These are phyloP conservation scores for Sporothrix schenckii DNA, from an alignment of 2,329 filamentous ascomycete species.

Conservation along the genomic window DNA sequence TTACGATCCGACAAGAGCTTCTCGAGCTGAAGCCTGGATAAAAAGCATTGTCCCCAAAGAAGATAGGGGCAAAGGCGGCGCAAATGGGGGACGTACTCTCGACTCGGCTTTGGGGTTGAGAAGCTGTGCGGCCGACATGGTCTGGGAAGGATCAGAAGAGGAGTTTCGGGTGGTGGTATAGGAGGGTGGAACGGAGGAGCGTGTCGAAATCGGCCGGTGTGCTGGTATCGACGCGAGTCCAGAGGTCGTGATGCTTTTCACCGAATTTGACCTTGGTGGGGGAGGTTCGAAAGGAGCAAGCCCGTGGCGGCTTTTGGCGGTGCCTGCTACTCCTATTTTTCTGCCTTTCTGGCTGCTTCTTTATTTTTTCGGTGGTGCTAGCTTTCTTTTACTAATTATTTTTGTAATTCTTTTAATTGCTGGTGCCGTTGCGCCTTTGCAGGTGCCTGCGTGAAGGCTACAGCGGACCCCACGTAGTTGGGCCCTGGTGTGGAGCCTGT, in stretches of 20 bases:
- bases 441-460: conserved; percentile 24
- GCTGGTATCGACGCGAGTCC: conserved; percentile 7
- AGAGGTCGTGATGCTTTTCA: conserved; percentile 30
- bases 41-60: neutral
- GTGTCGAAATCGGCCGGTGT: neutral
- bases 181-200: neutral
- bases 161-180: neutral
- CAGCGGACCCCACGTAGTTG: conserved; percentile 20
- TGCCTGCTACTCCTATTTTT: conserved; percentile 28
- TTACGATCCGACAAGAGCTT: neutral
- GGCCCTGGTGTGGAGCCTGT: neutral
- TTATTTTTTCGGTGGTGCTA: conserved; percentile 22
- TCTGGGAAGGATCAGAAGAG: conserved; percentile 28
- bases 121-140: conserved; percentile 95
- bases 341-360: conserved; percentile 28
- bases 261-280: conserved; percentile 34
- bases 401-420: conserved; percentile 26
- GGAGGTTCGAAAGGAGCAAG: conserved; percentile 26
- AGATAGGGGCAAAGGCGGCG: conserved; percentile 17
- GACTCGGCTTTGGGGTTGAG: conserved; percentile 99
- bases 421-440: conserved; percentile 6
- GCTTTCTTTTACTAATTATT: conserved; percentile 20
- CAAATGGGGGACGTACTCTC: conserved; percentile 64
- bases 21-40: neutral
- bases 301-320: conserved; percentile 19